Evolutionary conservation across 441 rosid species (phyloP), one percentile per base, ranked within the genome.

Genomic region (Cnidoscolus chayamansa): DNA sequence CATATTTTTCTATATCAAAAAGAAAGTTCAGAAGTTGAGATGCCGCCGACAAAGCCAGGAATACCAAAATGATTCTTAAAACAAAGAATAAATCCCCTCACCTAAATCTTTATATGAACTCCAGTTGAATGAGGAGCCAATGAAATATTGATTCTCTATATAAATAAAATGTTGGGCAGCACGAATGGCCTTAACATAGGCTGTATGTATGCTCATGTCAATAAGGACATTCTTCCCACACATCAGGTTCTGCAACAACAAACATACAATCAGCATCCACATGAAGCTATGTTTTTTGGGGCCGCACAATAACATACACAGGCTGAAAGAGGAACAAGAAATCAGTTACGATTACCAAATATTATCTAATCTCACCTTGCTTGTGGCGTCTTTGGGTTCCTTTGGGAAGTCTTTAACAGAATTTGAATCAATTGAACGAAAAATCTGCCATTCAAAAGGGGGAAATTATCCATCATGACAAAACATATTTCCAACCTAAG

Each of bases 181-280:
- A 72, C 99, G 98, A 67, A 96, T 93, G 82, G 98, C 99, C 74
- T 90, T 89, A 67, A 96, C 94, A 73, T 93, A 96, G 58, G 99
- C 99, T 15, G 94, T 87, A 79, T 96, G 99, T 82, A 96, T 96
- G 87, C 99, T 96, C 97, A 90, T 91, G 87, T 96, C 99, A 72
- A 96, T 91, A 68, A 93, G 88, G 56, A 91, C 88, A 76, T 93
- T 91, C 87, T 96, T 96, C 56, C 97, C 98, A 67, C 97, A 91
- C 49, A 96, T 84, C 77, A 96, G 83, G 70, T 90, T 91, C 99
- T 95, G 92, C 77, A 61, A 77, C 79, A 82, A 75, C 70, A 49
- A 80, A 75, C 55, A 45, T 65, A 12, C 70, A 60, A 56, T 79
- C 49, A 77, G 67, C 66, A 57, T 82, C 75, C 63, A 62, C 7